Base-by-base conservation (phyloP, 441 rosid genomes). In the Pelargonium citronellum region DNA sequence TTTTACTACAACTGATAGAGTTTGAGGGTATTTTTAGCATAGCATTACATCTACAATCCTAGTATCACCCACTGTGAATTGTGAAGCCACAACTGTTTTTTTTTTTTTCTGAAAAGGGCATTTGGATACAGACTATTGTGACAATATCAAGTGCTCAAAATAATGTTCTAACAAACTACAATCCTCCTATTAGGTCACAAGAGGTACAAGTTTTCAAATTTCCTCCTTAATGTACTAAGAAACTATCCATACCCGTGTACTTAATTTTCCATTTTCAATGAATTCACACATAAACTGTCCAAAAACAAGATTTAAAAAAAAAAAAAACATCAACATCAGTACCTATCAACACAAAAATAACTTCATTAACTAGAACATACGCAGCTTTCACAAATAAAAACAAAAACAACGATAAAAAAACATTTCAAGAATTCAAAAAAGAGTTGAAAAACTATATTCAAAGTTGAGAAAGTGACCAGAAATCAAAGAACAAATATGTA, bases 401-500 rank as follows among this genome's bases (percentile, higher is more conserved):
- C 9, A 67, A 57, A 57, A 7, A 41, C 63, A 27, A 13, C n/a
- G 34, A 20, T 8, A 47, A 53, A 37, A 64, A 64, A 12, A 68
- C 69, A 67, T 57, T 70, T 57, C 34, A 49, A 34, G 30, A 75
- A 79, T 74, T 60, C 70, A 75, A 65, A 51, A 75, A 30, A 64
- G 12, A 69, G 47, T 69, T 66, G 63, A 74, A 20, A 74, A 71
- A 67, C 13, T 17, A 74, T 66, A 69, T 78, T 73, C 81, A 65
- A 64, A 79, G 49, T 46, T 34, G 66, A 63, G 46, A 67, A 68
- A 58, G 7, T 57, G 41, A 24, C 53, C 12, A 27, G 60, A 67
- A 15, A 65, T 13, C 39, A 44, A 41, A 63, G 51, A 51, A 71
- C 2, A 30, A 55, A 76, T 10, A 53, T 17, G 37, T 4, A 37